phyloP scores from a whole-genome alignment of 257 asterid genomes.

The Nicotiana attenuata region DNA sequence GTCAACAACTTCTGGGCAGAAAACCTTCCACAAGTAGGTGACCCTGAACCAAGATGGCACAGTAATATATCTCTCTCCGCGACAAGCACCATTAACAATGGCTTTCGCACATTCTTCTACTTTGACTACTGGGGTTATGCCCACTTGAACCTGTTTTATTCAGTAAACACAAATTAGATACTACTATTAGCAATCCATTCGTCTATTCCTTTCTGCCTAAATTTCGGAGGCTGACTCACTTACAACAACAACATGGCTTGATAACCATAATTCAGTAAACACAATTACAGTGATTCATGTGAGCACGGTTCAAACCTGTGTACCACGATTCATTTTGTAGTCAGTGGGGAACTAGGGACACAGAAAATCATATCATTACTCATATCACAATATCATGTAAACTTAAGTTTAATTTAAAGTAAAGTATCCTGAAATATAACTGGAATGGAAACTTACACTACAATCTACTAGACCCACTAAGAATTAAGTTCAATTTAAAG shows the following conservation, averaged over 20 bases:
- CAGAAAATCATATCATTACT: no score
- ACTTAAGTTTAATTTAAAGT: neutral
- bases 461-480: neutral
- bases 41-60: slow-evolving; percentile 50
- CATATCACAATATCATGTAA: neutral
- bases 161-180: neutral
- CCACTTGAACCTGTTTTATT: slow-evolving; percentile 37
- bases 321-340: no score
- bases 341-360: no score
- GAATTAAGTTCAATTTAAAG: neutral
- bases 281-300: neutral
- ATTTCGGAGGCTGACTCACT: neutral
- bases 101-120: slow-evolving; percentile 44
- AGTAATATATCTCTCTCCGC: slow-evolving; percentile 55
- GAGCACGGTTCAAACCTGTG: neutral
- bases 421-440: neutral
- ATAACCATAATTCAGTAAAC: neutral
- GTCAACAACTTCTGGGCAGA: slow-evolving; percentile 54
- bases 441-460: neutral
- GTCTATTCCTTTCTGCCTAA: neutral
- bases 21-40: slow-evolving; percentile 39
- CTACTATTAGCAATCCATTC: neutral
- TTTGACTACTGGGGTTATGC: slow-evolving; percentile 34
- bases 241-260: neutral
- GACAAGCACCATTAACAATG: slow-evolving; percentile 38